A percentile compares a stretch with the other conserved stretches of the same genome.
Evolutionary conservation across 169 alveolate genomes (phyloP).

Genomic region (Pseudocohnilembus persalinus): DNA sequence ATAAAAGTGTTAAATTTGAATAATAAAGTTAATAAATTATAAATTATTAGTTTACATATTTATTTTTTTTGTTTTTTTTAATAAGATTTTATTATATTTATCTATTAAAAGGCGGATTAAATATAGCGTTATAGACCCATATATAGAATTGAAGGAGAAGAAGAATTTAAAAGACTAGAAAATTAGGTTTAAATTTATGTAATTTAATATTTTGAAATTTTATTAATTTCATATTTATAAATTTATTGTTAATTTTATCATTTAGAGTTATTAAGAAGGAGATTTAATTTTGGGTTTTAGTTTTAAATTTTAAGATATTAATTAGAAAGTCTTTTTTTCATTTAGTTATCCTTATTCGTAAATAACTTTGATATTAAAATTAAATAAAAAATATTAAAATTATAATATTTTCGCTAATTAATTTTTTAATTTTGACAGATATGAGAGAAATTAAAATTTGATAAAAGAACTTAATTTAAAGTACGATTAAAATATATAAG

Average conservation of each 20-base stretch:
- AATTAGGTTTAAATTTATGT: background rate
- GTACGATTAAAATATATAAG: no score
- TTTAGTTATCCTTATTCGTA: conserved; percentile 67
- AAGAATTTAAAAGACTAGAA: background rate
- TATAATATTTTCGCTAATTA: background rate
- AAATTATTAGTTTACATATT: no score
- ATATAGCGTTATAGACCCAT: background rate
- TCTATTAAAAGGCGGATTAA: background rate
- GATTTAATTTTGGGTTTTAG: conserved; percentile 5
- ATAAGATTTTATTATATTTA: background rate
- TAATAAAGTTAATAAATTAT: no score
- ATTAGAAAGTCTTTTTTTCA: conserved; percentile 54
- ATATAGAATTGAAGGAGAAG: background rate
- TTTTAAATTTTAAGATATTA: conserved; percentile 24
- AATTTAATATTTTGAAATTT: background rate
- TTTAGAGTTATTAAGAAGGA: background rate
- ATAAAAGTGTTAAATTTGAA: no score
- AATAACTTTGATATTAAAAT: no score
- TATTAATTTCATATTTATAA: conserved; percentile 9
- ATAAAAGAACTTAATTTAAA: no score
- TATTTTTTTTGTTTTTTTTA: background rate
- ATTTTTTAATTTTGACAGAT: background rate
- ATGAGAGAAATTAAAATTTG: conserved; percentile 37
- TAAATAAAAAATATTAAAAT: no score
- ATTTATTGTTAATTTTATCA: conserved; percentile 15